Base-by-base conservation (phyloP, 768 basidiomycete species). In the Suillus alpinus region DNA sequence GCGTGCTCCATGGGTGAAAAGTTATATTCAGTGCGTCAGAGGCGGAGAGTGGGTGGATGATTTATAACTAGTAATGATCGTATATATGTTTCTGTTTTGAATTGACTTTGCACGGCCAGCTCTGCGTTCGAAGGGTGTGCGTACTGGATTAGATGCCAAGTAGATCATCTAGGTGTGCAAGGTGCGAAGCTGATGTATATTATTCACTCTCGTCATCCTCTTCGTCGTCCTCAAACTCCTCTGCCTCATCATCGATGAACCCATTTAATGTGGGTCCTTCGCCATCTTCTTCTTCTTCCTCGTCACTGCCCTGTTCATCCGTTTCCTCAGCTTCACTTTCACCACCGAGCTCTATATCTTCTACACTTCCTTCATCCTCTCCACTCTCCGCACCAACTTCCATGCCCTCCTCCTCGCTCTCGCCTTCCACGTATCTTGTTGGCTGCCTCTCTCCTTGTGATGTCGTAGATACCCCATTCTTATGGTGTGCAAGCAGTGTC, bases 331-430 rank as follows among this genome's bases (percentile, higher is more conserved):
- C 80, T 8, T 80, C 85, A 41, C 86, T 86, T 49, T 83, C 82
- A 1, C 83, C 86, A 61, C 88, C 89, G 14, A 91, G 75, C 66
- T 90, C 90, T 20, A 92, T 81, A 67, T 92, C 89, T 68, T 91
- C 92, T 47, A 93, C 76, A 67, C 91, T 91, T 12, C 87, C 90
- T 37, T 80, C 85, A 39, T 91, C 89, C 60, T 85, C 86, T 7
- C 76, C 86, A 41, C 81, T 85, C 66, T 88, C 86, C 49, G 81
- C 77, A 44, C 86, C 85, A 71, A 82, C 80, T 37, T 76, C 76
- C 61, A 78, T 82, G 32, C 80, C 83, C 29, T 82, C 83, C 44
- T 83, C 84, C 36, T 85, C 88, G 57, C 88, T 89, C 68, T 93
- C 89, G 1, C 94, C 93, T 74, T 95, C 91, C 29, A 89, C 85